Percentiles rank a stretch among this genome's conserved stretches.
Evolutionary conservation across 1,284 basidiomycete genomes (phyloP).

Genomic region (Apiotrichum siamense): DNA sequence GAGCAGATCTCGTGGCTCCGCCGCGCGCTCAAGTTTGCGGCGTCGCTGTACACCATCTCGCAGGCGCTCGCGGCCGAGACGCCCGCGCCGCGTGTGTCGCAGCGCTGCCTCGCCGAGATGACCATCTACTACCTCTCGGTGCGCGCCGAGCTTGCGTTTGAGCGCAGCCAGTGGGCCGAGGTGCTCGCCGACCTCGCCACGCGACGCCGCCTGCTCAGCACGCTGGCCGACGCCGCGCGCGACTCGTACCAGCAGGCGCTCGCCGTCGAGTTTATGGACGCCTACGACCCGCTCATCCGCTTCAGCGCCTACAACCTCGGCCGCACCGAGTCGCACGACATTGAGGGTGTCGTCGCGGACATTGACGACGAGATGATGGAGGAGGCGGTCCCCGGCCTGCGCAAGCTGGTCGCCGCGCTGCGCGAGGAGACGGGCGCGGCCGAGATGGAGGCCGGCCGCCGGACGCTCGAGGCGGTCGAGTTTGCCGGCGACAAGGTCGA

Average conservation of each 20-base stretch:
- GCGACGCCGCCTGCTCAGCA: constrained; percentile 62
- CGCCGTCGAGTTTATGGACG: constrained; percentile 75
- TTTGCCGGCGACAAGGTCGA: constrained; percentile 84
- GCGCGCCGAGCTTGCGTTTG: constrained; percentile 48
- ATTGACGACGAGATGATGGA: constrained; percentile 60
- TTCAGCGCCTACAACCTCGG: constrained; percentile 84
- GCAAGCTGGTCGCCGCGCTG: constrained; percentile 27
- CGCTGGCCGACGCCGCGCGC: constrained; percentile 55
- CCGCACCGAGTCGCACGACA: constrained; percentile 65
- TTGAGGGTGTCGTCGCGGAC: constrained; percentile 71
- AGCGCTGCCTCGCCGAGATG: constrained; percentile 41
- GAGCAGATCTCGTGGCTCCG: constrained; percentile 60
- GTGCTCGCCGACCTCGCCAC: constrained; percentile 72
- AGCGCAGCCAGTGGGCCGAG: constrained; percentile 64
- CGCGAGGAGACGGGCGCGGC: constrained; percentile 47
- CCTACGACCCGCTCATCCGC: constrained; percentile 82
- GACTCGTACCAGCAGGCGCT: constrained; percentile 83
- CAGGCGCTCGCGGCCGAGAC: constrained; percentile 52
- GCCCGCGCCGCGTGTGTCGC: constrained; percentile 17
- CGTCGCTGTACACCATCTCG: constrained; percentile 67
- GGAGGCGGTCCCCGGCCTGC: constrained; percentile 37
- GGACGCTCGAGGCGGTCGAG: constrained; percentile 56
- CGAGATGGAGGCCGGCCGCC: constrained; percentile 51
- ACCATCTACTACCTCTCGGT: constrained; percentile 47
- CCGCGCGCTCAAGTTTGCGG: constrained; percentile 75